phyloP scores from a whole-genome alignment of 805 yeast genomes.

The Nakazawaea ishiwadae region DNA sequence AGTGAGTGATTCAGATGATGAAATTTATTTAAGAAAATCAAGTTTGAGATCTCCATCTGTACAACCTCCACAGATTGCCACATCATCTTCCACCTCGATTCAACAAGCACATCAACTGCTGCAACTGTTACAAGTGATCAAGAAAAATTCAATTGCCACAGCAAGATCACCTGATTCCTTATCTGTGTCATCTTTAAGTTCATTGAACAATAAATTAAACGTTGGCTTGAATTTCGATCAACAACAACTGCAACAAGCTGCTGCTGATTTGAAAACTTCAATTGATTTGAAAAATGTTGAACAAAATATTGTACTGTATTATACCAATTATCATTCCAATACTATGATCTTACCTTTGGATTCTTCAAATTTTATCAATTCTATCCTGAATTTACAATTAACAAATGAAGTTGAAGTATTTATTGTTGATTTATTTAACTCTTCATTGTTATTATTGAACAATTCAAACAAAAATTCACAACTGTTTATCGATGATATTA shows the following conservation, averaged over 20 bases:
- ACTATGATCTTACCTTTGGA: conserved; percentile 42
- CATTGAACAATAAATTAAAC: conserved; percentile 17
- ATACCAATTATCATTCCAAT: conserved; percentile 35
- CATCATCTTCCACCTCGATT: neutral
- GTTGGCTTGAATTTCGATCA: conserved; percentile 12
- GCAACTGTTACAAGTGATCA: conserved; percentile 1
- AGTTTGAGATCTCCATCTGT: conserved; percentile 14
- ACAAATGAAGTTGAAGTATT: conserved; percentile 24
- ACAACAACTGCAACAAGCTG: too few species aligned
- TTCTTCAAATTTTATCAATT: conserved; percentile 21
- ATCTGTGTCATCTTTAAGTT: conserved; percentile 17
- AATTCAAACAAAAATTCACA: conserved; percentile 17
- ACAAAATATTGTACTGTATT: conserved; percentile 34
- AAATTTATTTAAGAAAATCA: conserved; percentile 2
- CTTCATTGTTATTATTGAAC: conserved; percentile 34
- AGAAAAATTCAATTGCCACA: neutral
- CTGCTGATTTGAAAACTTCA: conserved; percentile 18
- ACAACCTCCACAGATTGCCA: conserved; percentile 13
- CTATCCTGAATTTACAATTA: conserved; percentile 20
- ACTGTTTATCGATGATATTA: conserved; percentile 27
- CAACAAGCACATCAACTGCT: conserved; percentile 13
- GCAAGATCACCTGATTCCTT: conserved; percentile 9
- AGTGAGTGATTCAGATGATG: conserved; percentile 15
- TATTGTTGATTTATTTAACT: conserved; percentile 36
- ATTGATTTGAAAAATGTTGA: conserved; percentile 24